Evolutionary conservation across 257 asterid species (phyloP).

Genomic region (Nicotiana obtusifolia): DNA sequence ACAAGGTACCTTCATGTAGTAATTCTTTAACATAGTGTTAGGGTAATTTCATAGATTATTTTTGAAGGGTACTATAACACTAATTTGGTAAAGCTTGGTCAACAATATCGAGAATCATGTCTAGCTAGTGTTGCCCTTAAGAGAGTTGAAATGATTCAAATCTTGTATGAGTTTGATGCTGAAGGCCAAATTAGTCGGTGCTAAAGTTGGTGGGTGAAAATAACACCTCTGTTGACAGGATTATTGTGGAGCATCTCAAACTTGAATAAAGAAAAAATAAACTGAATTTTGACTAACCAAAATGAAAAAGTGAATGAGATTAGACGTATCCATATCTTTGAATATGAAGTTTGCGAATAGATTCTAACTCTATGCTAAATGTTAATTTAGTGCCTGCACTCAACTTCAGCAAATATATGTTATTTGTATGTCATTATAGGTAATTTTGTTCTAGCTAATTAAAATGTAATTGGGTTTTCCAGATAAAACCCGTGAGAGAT

Average conservation of each 20-base stretch:
- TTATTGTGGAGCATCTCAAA: not conserved
- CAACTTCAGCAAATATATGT: not conserved
- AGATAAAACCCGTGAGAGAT: conserved; percentile 96
- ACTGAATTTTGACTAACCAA: not conserved
- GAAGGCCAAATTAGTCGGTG: not conserved
- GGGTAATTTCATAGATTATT: not conserved
- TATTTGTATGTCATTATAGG: not conserved
- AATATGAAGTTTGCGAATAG: not conserved
- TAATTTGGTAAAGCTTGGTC: conserved; percentile 3
- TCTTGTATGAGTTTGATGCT: not conserved
- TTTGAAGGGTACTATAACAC: not conserved
- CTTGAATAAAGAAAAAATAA: not conserved
- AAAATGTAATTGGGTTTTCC: conserved; percentile 13
- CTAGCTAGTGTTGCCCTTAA: not conserved
- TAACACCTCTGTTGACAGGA: not conserved
- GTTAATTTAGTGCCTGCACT: not conserved
- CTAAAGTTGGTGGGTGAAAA: not conserved
- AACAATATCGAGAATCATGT: not conserved
- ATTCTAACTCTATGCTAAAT: not conserved
- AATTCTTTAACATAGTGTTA: not conserved
- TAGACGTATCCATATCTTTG: not conserved
- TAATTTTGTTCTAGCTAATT: not conserved
- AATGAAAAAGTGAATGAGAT: not conserved
- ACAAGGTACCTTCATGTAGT: conserved; percentile 52
- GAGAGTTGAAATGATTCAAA: not conserved